Evolutionary conservation across 148 eudicot species (phyloP).

Genomic region (Salicornia ramosissima): DNA sequence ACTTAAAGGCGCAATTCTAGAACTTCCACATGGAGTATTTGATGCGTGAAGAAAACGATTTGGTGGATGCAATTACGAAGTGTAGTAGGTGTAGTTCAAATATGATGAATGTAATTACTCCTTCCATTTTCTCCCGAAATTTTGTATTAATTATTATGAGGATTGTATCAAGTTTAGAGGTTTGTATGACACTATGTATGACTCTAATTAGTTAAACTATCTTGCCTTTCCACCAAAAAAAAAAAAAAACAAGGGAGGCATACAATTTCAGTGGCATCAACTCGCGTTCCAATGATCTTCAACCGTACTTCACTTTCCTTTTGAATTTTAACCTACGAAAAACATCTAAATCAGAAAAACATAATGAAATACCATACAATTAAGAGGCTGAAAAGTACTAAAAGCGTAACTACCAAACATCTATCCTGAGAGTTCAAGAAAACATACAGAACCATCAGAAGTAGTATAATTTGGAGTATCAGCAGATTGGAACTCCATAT

Average conservation of each 20-base stretch:
- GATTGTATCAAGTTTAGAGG: no score
- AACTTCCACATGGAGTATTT: no score
- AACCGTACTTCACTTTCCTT: constrained; percentile 91
- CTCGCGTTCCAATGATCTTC: constrained; percentile 91
- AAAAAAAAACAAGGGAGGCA: constrained; percentile 15
- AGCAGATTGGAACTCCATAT: constrained; percentile 95
- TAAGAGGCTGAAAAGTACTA: background rate
- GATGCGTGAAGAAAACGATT: no score
- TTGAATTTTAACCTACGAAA: constrained; percentile 82
- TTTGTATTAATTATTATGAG: no score
- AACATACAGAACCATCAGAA: constrained; percentile 88
- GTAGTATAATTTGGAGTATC: constrained; percentile 87
- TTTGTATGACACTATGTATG: no score
- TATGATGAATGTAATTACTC: no score
- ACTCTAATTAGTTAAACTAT: no score
- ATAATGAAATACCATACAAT: constrained; percentile 3
- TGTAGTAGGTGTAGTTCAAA: no score
- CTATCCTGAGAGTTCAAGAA: background rate
- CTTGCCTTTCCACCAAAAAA: no score
- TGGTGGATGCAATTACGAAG: no score
- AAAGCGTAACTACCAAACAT: constrained; percentile 34
- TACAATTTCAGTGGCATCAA: constrained; percentile 98
- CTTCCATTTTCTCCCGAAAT: no score
- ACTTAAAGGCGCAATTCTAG: no score
- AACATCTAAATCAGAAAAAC: constrained; percentile 5